Base-by-base conservation (phyloP, 495 filamentous ascomycete species). In the Letharia columbiana region DNA sequence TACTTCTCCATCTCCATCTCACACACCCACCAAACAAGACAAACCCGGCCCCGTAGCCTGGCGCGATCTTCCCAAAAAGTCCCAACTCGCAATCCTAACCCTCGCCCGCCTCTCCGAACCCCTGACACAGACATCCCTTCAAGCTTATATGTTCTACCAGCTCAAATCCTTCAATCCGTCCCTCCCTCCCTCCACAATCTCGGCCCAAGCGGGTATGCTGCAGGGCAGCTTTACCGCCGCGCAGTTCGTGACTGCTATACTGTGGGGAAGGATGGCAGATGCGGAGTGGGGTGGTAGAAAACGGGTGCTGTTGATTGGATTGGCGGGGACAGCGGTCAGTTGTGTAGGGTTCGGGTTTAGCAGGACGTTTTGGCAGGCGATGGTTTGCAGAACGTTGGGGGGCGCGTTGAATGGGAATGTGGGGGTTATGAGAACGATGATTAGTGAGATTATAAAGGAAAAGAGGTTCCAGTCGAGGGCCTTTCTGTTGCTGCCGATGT, bases 351-450 rank as follows among this genome's bases (percentile, higher is more conserved):
- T 93, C 68, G 91, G 89, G 8, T 92, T 93, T 74, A 83, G 87
- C 17, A 85, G 79, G 17, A 83, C 79, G 18, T 93, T 93, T 67
- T 81, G 80, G 73, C 83, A 87, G 74, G 91, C 90, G 39, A 76
- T 92, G 69, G 75, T 88, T 52, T 96, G 90, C 76, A 79, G 91
- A 42, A 85, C 79, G 45, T 74, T 92, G 52, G 91, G 89, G 33
- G 91, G 91, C 37, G 84, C 84, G 12, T 83, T 91, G 63, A 96
- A 96, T 73, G 91, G 91, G 0, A 94, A 90, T 52, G 85, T 92
- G 41, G 89, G 89, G 15, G 90, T 92, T 23, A 85, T 91, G 75
- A 80, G 89, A 68, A 92, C 89, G 5, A 91, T 90, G 87, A 89
- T 91, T 71, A 85, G 84, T 61, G 89, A 92, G 76, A 91, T 86